Base-by-base conservation (phyloP, 2,329 filamentous ascomycete genomes). In the Corinectria fuckeliana region DNA sequence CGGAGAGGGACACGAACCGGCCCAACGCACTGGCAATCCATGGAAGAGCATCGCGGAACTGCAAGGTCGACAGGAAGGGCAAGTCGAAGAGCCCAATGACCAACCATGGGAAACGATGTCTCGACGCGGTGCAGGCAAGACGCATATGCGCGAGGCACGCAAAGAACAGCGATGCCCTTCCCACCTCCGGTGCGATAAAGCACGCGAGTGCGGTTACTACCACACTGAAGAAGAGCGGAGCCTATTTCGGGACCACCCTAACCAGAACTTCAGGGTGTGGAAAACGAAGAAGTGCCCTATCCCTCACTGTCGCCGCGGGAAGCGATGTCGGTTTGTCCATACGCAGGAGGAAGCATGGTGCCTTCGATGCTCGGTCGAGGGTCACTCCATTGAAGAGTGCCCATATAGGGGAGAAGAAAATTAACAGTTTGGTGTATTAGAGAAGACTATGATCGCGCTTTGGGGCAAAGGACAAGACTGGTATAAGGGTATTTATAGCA, bases 401-500 rank as follows among this genome's bases (percentile, higher is more conserved):
- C 41, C 5, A 14, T 44, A 26, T 26, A 18, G 13, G n/a, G n/a
- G n/a, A n/a, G n/a, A n/a, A n/a, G n/a, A n/a, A 16, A 18, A 1
- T 26, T 16, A 10, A 21, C 10, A 26, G 5, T 23, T 7, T 41
- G 8, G 38, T 39, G 38, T 23, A 11, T 41, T 20, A 8, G 11
- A 11, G 20, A 42, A n/a, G n/a, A n/a, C n/a, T n/a, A n/a, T n/a
- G n/a, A n/a, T n/a, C n/a, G n/a, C n/a, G n/a, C n/a, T n/a, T n/a
- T n/a, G n/a, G n/a, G n/a, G n/a, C n/a, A n/a, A n/a, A n/a, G n/a
- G n/a, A n/a, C n/a, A n/a, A n/a, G n/a, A n/a, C n/a, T n/a, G n/a
- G n/a, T 10, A 82, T 77, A 14, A 72, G 72, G 63, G 77, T 75
- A 1, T 82, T 82, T 55, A 82, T 82, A 74, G 78, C 77, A 5